These are phyloP conservation scores for Immersiporthe knoxdaviesiana DNA, from an alignment of 2,329 filamentous ascomycete genomes.

Conservation along the genomic window DNA sequence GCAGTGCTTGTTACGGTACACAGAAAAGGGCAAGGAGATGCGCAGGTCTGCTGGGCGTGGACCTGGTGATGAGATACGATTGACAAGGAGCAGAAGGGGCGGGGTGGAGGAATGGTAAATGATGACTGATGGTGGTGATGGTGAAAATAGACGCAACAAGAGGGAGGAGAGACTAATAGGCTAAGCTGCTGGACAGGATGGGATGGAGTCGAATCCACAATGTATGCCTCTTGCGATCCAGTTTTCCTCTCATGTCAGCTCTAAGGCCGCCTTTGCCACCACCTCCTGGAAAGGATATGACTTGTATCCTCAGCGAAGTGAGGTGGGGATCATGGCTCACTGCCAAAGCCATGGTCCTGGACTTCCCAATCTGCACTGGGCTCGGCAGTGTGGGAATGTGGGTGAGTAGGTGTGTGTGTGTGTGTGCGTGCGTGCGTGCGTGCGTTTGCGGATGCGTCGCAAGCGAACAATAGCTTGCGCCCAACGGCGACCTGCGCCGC, in stretches of 20 bases:
- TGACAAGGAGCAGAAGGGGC: not conserved
- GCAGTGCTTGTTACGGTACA: not conserved
- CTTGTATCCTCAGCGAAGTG: not conserved
- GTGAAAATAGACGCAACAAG: not conserved
- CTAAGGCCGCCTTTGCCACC: not conserved
- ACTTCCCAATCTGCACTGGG: constrained; percentile 4
- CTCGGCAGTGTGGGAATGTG: not conserved
- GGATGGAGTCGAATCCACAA: constrained; percentile 8
- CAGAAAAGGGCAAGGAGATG: not conserved
- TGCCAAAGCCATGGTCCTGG: not conserved
- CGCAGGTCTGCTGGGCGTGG: not conserved
- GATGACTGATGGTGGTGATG: not conserved
- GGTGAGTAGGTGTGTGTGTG: no score
- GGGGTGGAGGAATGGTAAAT: not conserved
- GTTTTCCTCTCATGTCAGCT: constrained; percentile 6
- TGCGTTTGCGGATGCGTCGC: constrained; percentile 1
- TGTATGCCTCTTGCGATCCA: not conserved
- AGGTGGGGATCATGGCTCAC: not conserved
- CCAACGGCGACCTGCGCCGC: not conserved
- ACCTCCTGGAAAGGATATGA: not conserved
- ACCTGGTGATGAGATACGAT: not conserved
- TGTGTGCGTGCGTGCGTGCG: no score
- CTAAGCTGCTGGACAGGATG: not conserved
- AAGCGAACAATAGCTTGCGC: not conserved
- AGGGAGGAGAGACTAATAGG: not conserved